Base-by-base conservation (phyloP, 441 rosid genomes). In the Croton laevigatus region DNA sequence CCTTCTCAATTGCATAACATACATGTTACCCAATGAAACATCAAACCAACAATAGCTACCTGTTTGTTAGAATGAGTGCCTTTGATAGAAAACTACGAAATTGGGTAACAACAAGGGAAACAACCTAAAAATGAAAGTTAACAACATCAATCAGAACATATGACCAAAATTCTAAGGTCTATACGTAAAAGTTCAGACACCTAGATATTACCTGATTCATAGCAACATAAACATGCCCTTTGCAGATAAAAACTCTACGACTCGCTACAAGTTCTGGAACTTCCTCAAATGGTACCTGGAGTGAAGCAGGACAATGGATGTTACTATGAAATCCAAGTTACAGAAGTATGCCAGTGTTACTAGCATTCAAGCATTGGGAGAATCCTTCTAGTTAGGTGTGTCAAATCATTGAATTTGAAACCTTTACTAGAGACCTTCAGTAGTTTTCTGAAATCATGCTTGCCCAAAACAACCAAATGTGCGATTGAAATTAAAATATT, bases 201-300 rank as follows among this genome's bases (percentile, higher is more conserved):
- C 7, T 23, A 45, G 5, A 20, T 1, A 37, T 45, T 49, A 68
- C 81, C 78, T 75, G 81, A 68, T 59, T 67, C 60, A 54, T 54
- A n/a, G 76, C 81, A 67, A 94, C 91, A 81, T 92, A 94, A 27
- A 97, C 97, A 86, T 76, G 45, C 27, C 97, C 97, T 83, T 86
- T 87, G 59, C 79, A 82, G 69, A 91, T 69, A 75, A 81, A 89
- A 36, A 91, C 97, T 71, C 84, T 82, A 27, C 97, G 97, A 79
- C 81, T 68, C 79, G 97, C 89, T 53, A 93, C 97, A 78, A 93
- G 97, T 76, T 91, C 97, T 32, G 99, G 94, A 74, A 95, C 99
- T 78, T 91, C 98, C 86, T 95, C 98, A 78, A 93, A 95, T 32
- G 97, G 97, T 32, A 91, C 97, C 99, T 93, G 83, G 84, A 82